Evolutionary conservation across 495 filamentous ascomycete genomes (phyloP).

Genomic region (Penicillium robsamsonii): DNA sequence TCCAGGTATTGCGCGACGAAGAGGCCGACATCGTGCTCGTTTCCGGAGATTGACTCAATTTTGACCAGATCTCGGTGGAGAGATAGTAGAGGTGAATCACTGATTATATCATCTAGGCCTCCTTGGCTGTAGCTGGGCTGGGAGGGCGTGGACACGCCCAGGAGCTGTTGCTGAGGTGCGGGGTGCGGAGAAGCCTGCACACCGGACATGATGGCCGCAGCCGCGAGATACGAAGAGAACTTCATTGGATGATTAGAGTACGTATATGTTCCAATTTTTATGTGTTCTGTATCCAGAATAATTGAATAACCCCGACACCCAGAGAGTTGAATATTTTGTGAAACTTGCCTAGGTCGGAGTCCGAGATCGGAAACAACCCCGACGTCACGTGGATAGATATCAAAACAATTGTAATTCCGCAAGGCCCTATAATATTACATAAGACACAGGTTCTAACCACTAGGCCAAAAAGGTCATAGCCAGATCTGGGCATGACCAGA

Average conservation of each 20-base stretch:
- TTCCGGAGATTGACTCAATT: conserved; percentile 70
- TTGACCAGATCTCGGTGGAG: conserved; percentile 76
- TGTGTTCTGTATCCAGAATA: not conserved
- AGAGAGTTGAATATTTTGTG: not conserved
- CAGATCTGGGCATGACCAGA: no score
- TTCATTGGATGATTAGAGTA: conserved; percentile 18
- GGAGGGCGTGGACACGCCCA: conserved; percentile 9
- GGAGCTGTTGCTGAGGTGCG: conserved; percentile 25
- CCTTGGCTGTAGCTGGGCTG: conserved; percentile 4
- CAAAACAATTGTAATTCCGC: no score
- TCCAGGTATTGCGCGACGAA: conserved; percentile 69
- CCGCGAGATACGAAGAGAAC: conserved; percentile 23
- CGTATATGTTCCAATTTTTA: not conserved
- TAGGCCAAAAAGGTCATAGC: no score
- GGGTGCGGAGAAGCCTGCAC: conserved; percentile 37
- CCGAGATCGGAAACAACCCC: conserved; percentile 1
- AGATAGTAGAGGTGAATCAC: conserved; percentile 57
- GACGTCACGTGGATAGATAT: conserved; percentile 3
- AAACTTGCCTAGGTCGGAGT: not conserved
- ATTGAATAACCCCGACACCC: not conserved
- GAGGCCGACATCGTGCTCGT: conserved; percentile 65
- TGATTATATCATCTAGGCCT: conserved; percentile 30
- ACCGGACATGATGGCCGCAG: conserved; percentile 22
- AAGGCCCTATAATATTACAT: no score
- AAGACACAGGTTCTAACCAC: no score